Conservation (phyloP, 2,329 filamentous ascomycete genomes). For the Cordyceps tenuipes region DNA sequence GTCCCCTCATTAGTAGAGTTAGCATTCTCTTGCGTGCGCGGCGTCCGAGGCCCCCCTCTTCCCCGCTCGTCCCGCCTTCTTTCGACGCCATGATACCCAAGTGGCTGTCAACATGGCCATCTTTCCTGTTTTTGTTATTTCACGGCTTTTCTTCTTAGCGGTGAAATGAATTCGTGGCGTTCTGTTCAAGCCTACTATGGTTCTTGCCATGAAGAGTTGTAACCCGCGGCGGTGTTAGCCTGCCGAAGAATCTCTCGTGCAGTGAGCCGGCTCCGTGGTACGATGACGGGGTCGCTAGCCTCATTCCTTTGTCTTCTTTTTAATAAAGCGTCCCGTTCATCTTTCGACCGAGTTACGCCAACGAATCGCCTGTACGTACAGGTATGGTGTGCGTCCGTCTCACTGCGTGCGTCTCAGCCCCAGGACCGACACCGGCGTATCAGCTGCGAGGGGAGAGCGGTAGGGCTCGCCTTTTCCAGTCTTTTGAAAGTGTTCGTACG, state of each 20-base stretch:
- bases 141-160: no score
- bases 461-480: not conserved
- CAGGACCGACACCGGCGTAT: conserved; percentile 10
- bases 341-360: not conserved
- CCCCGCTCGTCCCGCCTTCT: not conserved
- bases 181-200: not conserved
- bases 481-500: not conserved
- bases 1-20: not conserved
- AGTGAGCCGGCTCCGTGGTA: not conserved
- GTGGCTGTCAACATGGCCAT: no score
- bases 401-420: conserved; percentile 5
- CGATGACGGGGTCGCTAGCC: not conserved
- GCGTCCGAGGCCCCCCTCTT: not conserved
- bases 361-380: not conserved
- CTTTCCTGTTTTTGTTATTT: no score
- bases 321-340: not conserved
- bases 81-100: not conserved
- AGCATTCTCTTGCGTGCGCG: not conserved
- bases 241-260: not conserved
- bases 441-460: not conserved
- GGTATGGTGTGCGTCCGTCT: not conserved
- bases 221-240: not conserved
- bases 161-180: not conserved
- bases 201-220: not conserved
- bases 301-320: not conserved